Conservation (phyloP, 2,329 filamentous ascomycete species). For the Botryotinia convoluta region DNA sequence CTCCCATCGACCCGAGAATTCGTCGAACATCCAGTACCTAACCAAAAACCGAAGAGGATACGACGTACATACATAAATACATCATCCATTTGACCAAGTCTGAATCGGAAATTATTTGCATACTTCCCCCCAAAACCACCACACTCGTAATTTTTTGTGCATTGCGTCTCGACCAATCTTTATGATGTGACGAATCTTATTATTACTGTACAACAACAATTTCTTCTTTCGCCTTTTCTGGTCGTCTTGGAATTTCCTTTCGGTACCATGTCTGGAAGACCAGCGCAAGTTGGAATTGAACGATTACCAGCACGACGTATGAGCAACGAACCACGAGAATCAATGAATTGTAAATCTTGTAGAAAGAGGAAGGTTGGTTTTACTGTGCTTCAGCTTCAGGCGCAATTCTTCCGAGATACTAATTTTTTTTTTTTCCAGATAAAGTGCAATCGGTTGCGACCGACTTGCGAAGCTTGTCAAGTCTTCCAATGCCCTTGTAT, state of each 20-base stretch:
- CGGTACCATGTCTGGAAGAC: slow-evolving; percentile 35
- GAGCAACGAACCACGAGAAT: slow-evolving; percentile 67
- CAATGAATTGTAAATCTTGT: slow-evolving; percentile 95
- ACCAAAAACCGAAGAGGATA: not conserved
- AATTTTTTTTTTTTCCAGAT: slow-evolving; percentile 64
- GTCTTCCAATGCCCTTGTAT: slow-evolving; percentile 86
- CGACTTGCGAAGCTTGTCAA: slow-evolving; percentile 84
- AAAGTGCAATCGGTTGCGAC: slow-evolving; percentile 83
- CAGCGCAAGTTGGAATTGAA: slow-evolving; percentile 39
- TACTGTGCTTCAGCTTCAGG: not conserved
- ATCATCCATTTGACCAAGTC: not conserved
- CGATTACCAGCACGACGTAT: slow-evolving; percentile 38
- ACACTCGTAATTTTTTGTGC: slow-evolving; percentile 27
- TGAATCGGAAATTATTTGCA: slow-evolving; percentile 7
- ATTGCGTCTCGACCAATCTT: slow-evolving; percentile 25
- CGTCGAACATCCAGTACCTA: not conserved
- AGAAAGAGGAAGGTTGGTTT: slow-evolving; percentile 77
- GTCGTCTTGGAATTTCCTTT: slow-evolving; percentile 10
- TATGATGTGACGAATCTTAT: slow-evolving; percentile 34
- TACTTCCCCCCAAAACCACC: not conserved
- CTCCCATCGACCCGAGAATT: slow-evolving; percentile 8
- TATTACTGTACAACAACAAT: slow-evolving; percentile 24
- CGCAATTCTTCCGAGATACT: slow-evolving; percentile 29
- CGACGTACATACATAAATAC: not conserved
- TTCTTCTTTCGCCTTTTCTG: slow-evolving; percentile 15